A percentile compares a stretch with the other conserved stretches of the same genome.
These are phyloP conservation scores for Nannizziopsis barbatae DNA, from an alignment of 2,329 filamentous ascomycete species.

Conservation along the genomic window DNA sequence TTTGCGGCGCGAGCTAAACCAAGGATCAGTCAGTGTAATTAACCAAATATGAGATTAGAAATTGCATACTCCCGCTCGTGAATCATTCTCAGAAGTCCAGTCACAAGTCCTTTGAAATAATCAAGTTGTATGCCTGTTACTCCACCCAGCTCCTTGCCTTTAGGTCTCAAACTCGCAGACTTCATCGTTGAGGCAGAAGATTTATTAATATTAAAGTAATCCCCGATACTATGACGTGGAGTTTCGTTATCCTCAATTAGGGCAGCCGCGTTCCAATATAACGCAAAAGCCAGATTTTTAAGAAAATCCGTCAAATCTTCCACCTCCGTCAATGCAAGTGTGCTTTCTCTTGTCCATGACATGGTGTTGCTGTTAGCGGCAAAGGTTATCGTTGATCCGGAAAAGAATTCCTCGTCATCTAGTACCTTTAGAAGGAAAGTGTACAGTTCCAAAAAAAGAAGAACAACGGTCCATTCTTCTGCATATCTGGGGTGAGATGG, in stretches of 20 bases:
- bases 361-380: slow-evolving; percentile 39
- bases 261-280: slow-evolving; percentile 73
- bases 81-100: slow-evolving; percentile 69
- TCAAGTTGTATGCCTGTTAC: slow-evolving; percentile 63
- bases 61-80: slow-evolving; percentile 65
- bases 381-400: slow-evolving; percentile 33
- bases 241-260: slow-evolving; percentile 36
- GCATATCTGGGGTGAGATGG: slow-evolving; percentile 33
- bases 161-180: slow-evolving; percentile 30
- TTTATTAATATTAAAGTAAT: slow-evolving; percentile 33
- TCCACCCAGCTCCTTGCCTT: slow-evolving; percentile 44
- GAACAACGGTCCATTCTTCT: slow-evolving; percentile 75
- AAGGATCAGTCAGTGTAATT: neutral
- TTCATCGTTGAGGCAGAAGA: slow-evolving; percentile 18
- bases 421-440: slow-evolving; percentile 85
- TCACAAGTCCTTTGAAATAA: slow-evolving; percentile 69
- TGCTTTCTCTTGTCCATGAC: slow-evolving; percentile 50
- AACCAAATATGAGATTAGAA: slow-evolving; percentile 2
- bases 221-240: slow-evolving; percentile 35
- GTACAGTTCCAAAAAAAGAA: slow-evolving; percentile 89
- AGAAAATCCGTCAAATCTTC: slow-evolving; percentile 68
- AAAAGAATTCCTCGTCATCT: slow-evolving; percentile 92
- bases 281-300: slow-evolving; percentile 78
- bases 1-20: slow-evolving; percentile 57
- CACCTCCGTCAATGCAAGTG: slow-evolving; percentile 60